Conservation (phyloP, 177 flowering plant genomes). For the Vitis hybrid region DNA sequence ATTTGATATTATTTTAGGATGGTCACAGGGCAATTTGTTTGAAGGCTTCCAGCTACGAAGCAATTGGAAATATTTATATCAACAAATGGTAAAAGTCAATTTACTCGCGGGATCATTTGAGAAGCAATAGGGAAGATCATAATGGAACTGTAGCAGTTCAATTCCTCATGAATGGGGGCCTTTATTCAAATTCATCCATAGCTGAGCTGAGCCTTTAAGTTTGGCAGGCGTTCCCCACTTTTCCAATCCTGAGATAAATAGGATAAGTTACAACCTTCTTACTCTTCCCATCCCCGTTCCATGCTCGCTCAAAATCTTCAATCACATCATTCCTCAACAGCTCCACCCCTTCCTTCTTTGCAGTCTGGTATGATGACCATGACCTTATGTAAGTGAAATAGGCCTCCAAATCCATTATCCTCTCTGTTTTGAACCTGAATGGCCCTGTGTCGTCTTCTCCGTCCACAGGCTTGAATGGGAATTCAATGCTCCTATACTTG, state of each 20-base stretch:
- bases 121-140: too few species aligned
- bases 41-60: too few species aligned
- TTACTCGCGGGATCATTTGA: too few species aligned
- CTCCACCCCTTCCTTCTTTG: slow-evolving; percentile 59
- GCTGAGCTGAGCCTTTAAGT: background rate
- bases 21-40: too few species aligned
- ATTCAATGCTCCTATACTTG: slow-evolving; percentile 43
- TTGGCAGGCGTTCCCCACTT: slow-evolving; percentile 24
- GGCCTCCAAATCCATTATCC: slow-evolving; percentile 46
- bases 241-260: slow-evolving; percentile 57
- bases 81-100: too few species aligned
- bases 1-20: too few species aligned
- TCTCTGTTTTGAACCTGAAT: slow-evolving; percentile 44
- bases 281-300: slow-evolving; percentile 39
- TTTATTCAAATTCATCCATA: background rate
- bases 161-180: too few species aligned
- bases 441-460: slow-evolving; percentile 61
- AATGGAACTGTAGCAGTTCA: too few species aligned
- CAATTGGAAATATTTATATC: too few species aligned
- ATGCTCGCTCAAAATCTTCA: slow-evolving; percentile 45
- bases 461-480: slow-evolving; percentile 71
- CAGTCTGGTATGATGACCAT: slow-evolving; percentile 80
- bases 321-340: slow-evolving; percentile 42
- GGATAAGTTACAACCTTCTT: slow-evolving; percentile 47
- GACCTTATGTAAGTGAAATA: slow-evolving; percentile 53